These are phyloP conservation scores for Mycena kentingensis DNA, from an alignment of 768 basidiomycete species.

Conservation along the genomic window DNA sequence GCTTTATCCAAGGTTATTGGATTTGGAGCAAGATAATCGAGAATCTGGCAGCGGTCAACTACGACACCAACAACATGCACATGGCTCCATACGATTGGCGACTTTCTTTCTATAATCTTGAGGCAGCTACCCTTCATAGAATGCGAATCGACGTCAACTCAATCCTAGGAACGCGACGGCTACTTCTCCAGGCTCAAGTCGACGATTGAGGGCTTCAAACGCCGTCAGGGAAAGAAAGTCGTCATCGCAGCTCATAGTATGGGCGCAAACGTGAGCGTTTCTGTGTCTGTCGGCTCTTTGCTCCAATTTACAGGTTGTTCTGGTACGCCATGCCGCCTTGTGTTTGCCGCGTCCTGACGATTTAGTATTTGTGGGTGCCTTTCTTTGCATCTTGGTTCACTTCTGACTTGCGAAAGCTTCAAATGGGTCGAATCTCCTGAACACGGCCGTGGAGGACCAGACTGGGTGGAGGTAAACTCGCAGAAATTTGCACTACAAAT, in stretches of 20 bases:
- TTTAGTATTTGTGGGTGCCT: constrained; percentile 80
- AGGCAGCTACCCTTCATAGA: too few relatives aligned
- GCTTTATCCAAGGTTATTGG: constrained; percentile 91
- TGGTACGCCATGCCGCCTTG: constrained; percentile 42
- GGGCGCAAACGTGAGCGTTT: constrained; percentile 85
- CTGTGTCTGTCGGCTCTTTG: too few relatives aligned
- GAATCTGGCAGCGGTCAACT: constrained; percentile 90
- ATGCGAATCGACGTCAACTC: too few relatives aligned
- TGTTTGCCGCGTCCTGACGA: neutral
- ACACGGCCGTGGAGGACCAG: constrained; percentile 77
- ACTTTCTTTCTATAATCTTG: constrained; percentile 84
- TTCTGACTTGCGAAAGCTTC: constrained; percentile 50
- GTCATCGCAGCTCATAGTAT: constrained; percentile 87
- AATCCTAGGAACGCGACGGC: constrained; percentile 81
- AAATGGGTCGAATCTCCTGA: constrained; percentile 95
- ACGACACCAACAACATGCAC: constrained; percentile 87
- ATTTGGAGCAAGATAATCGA: constrained; percentile 93
- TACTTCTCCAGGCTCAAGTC: constrained; percentile 85
- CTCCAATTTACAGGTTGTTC: constrained; percentile 39
- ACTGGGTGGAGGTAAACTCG: constrained; percentile 93
- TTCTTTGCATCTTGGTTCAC: neutral
- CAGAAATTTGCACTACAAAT: constrained; percentile 3
- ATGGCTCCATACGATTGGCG: constrained; percentile 93
- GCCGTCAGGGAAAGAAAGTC: constrained; percentile 71
- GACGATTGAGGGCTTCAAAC: constrained; percentile 77